phyloP scores from a whole-genome alignment of 257 asterid genomes.

The Catharanthus roseus region DNA sequence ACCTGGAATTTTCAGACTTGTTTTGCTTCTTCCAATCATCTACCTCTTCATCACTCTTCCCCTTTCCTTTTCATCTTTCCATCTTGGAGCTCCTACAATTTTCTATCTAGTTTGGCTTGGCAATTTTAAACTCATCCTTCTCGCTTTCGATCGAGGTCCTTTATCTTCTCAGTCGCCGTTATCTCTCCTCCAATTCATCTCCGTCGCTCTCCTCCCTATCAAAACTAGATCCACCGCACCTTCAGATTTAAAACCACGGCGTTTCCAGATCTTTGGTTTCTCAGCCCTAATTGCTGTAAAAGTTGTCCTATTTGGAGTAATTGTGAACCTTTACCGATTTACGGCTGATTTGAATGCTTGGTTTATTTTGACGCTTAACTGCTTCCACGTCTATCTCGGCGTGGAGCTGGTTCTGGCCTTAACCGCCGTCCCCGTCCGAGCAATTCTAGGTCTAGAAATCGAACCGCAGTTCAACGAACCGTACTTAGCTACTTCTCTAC shows the following conservation, averaged over 20 bases:
- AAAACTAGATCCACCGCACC: slow-evolving; percentile 19
- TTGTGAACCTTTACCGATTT: slow-evolving; percentile 18
- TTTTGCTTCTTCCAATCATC: slow-evolving; percentile 44
- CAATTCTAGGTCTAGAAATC: slow-evolving; percentile 41
- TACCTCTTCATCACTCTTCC: slow-evolving; percentile 57
- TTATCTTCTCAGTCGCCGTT: slow-evolving; percentile 31
- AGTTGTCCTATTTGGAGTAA: slow-evolving; percentile 11
- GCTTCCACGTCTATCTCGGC: slow-evolving; percentile 38
- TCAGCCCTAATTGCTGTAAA: slow-evolving; percentile 16
- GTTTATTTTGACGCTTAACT: slow-evolving; percentile 9
- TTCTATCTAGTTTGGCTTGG: slow-evolving; percentile 71
- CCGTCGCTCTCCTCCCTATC: slow-evolving; percentile 56
- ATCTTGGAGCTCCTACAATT: slow-evolving; percentile 32
- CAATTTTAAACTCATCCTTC: slow-evolving; percentile 71
- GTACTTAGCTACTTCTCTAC: slow-evolving; percentile 62
- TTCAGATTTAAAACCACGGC: background rate
- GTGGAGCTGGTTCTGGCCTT: slow-evolving; percentile 35
- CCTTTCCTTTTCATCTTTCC: slow-evolving; percentile 38
- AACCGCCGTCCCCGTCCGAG: slow-evolving; percentile 36
- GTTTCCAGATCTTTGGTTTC: background rate
- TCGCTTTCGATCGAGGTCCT: slow-evolving; percentile 49
- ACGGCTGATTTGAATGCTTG: slow-evolving; percentile 1
- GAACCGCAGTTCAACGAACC: slow-evolving; percentile 74
- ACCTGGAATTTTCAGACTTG: slow-evolving; percentile 23
- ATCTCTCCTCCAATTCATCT: slow-evolving; percentile 47